phyloP scores from a whole-genome alignment of 352 stramenopile genomes.

The Phytophthora rubi region DNA sequence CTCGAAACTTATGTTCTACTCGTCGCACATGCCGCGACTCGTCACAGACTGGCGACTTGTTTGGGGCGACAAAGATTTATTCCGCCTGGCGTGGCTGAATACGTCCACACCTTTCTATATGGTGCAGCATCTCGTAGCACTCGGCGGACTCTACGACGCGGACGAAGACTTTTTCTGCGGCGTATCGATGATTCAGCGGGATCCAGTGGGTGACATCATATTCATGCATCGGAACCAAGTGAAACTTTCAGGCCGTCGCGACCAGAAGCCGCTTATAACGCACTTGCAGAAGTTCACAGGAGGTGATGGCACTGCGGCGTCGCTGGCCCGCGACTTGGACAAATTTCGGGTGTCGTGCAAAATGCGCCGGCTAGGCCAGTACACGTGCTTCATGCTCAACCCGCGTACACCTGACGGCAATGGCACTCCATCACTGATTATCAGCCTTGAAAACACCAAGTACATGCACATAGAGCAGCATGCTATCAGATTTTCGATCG shows the following conservation, averaged over 20 bases:
- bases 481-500: conserved; percentile 83
- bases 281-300: conserved; percentile 83
- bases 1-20: conserved; percentile 85
- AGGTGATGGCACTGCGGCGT: conserved; percentile 61
- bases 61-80: conserved; percentile 76
- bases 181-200: conserved; percentile 82
- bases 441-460: conserved; percentile 66
- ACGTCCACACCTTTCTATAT: conserved; percentile 74
- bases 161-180: conserved; percentile 74
- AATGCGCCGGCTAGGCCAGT: conserved; percentile 59
- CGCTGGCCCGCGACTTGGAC: conserved; percentile 58
- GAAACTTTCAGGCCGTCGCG: conserved; percentile 70
- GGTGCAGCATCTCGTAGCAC: conserved; percentile 60
- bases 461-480: conserved; percentile 67
- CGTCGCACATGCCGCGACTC: conserved; percentile 57
- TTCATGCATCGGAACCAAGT: conserved; percentile 86
- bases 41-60: conserved; percentile 75
- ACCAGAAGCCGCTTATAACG: conserved; percentile 68
- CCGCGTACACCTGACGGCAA: conserved; percentile 46
- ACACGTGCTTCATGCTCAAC: conserved; percentile 72
- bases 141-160: conserved; percentile 59
- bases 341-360: conserved; percentile 81
- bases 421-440: conserved; percentile 54
- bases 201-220: conserved; percentile 72
- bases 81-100: conserved; percentile 82